These are phyloP conservation scores for Saccharomycopsis sp. DNA, from an alignment of 805 yeast genomes.

Conservation along the genomic window DNA sequence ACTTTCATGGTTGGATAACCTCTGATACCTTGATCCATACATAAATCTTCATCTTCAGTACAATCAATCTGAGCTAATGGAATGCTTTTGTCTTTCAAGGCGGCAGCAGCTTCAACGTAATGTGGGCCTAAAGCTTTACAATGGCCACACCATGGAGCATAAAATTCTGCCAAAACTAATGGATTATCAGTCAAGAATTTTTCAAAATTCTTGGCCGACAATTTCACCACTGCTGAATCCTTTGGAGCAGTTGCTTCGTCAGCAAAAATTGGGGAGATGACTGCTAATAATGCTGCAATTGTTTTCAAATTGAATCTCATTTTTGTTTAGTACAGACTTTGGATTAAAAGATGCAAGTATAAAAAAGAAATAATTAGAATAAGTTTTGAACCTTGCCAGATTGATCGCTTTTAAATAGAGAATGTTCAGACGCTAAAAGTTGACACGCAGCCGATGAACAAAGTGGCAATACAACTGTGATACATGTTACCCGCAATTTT, in stretches of 20 bases:
- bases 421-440: no score
- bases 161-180: constrained; percentile 78
- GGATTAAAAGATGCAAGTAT: no score
- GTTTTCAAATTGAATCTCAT: constrained; percentile 37
- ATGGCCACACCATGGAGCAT: constrained; percentile 98
- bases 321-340: constrained; percentile 2
- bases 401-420: no score
- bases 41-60: constrained; percentile 67
- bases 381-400: no score
- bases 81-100: constrained; percentile 52
- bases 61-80: constrained; percentile 82
- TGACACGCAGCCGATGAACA: no score
- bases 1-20: constrained; percentile 86
- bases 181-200: constrained; percentile 64
- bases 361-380: no score
- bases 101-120: constrained; percentile 64
- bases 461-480: no score
- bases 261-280: constrained; percentile 30
- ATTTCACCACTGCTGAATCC: constrained; percentile 81
- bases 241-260: constrained; percentile 65
- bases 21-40: constrained; percentile 57
- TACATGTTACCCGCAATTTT: no score
- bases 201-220: constrained; percentile 59
- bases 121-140: constrained; percentile 86
- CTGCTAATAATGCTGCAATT: constrained; percentile 36